Conservation (phyloP, 73 alveolate species). For the Paramecium sexaurelia region DNA sequence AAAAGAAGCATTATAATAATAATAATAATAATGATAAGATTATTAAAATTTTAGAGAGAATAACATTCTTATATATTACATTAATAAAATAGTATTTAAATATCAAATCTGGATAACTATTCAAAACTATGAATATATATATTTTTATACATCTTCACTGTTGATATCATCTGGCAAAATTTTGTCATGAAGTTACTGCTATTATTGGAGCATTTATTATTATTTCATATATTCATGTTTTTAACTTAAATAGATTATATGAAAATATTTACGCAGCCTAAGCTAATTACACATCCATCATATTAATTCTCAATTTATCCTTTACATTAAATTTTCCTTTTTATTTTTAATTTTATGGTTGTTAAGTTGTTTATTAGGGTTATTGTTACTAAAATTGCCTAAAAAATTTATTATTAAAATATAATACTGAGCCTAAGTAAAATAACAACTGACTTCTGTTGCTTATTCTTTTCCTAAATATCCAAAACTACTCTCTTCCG, state of each 20-base stretch:
- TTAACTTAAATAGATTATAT: not conserved
- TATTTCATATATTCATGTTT: conserved; percentile 19
- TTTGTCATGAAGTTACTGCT: not conserved
- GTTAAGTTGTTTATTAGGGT: not conserved
- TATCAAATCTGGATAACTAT: not conserved
- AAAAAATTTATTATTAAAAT: not conserved
- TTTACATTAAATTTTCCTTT: not conserved
- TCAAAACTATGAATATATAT: not conserved
- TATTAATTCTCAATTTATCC: conserved; percentile 41
- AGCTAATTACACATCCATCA: conserved; percentile 52
- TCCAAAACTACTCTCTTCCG: conserved; percentile 56
- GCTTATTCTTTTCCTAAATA: conserved; percentile 44
- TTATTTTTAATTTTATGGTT: not conserved
- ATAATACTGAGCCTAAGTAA: not conserved
- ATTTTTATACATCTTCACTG: conserved; percentile 11
- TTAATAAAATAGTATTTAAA: not conserved
- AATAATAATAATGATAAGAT: not conserved
- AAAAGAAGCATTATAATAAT: not conserved
- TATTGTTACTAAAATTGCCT: not conserved
- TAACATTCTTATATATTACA: too few relatives aligned
- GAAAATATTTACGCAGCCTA: conserved; percentile 37
- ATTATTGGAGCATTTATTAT: not conserved
- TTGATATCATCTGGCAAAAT: not conserved
- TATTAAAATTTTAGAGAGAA: not conserved
- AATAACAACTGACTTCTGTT: conserved; percentile 55